These are phyloP conservation scores for Cyclotella baltica DNA, from an alignment of 108 stramenopile species.

Conservation along the genomic window DNA sequence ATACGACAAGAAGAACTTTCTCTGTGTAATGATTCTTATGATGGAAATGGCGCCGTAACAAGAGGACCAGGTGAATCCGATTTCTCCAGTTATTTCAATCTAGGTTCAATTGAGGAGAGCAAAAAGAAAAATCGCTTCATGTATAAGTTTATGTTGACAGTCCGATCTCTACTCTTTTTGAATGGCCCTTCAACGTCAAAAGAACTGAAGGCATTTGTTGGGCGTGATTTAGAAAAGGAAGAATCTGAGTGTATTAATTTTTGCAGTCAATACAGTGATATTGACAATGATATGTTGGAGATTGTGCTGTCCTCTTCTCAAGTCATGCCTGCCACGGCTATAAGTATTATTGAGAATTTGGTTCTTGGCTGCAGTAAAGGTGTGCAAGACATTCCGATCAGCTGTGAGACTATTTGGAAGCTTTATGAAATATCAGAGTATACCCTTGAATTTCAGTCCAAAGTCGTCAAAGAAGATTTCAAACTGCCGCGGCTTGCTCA, in stretches of 20 bases:
- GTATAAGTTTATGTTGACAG: slow-evolving; percentile 36
- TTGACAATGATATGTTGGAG: slow-evolving; percentile 74
- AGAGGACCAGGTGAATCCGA: slow-evolving; percentile 61
- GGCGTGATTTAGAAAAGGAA: slow-evolving; percentile 12
- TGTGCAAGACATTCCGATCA: slow-evolving; percentile 10
- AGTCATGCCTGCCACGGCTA: slow-evolving; percentile 44
- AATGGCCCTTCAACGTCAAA: slow-evolving; percentile 53
- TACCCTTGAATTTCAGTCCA: slow-evolving; percentile 31
- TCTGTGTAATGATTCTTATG: slow-evolving; percentile 4
- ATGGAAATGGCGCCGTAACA: slow-evolving; percentile 25
- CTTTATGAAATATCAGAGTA: slow-evolving; percentile 70
- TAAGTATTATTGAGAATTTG: slow-evolving; percentile 67
- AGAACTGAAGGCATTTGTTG: slow-evolving; percentile 41
- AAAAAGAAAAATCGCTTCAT: slow-evolving; percentile 22
- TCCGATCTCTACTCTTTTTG: slow-evolving; percentile 70
- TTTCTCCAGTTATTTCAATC: slow-evolving; percentile 61
- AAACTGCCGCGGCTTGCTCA: slow-evolving; percentile 56
- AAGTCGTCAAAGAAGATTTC: background rate
- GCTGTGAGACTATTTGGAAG: slow-evolving; percentile 49
- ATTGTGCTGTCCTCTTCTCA: slow-evolving; percentile 52
- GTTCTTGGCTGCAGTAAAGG: slow-evolving; percentile 55
- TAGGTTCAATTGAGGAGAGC: slow-evolving; percentile 8
- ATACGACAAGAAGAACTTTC: slow-evolving; percentile 21
- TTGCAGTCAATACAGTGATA: slow-evolving; percentile 58
- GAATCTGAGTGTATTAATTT: slow-evolving; percentile 48